Percentiles rank a stretch among this genome's conserved stretches.
Conservation (phyloP, 257 asterid species). For the Jaltomata sinuosa region DNA sequence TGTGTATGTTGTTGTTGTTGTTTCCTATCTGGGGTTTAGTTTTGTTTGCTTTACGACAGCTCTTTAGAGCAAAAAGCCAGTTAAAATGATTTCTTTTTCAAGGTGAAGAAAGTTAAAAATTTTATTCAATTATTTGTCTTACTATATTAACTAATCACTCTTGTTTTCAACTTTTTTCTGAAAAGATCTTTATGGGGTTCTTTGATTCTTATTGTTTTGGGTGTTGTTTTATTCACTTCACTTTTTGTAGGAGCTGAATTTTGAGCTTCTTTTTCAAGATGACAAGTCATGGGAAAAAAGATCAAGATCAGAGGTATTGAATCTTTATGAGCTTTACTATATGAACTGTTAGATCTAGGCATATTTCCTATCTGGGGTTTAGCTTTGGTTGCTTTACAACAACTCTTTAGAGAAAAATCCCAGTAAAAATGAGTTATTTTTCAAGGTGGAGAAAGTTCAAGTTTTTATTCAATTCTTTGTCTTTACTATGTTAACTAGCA, state of each 20-base stretch:
- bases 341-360: neutral
- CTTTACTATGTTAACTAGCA: neutral
- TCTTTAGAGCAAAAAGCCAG: neutral
- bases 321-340: neutral
- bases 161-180: neutral
- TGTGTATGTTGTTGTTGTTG: no score
- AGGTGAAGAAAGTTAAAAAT: neutral
- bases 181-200: neutral
- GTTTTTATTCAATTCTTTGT: neutral
- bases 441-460: neutral
- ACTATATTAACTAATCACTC: neutral
- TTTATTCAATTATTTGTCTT: neutral
- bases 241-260: slow-evolving; percentile 8
- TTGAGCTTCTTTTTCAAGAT: slow-evolving; percentile 20
- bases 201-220: neutral
- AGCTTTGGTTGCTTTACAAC: neutral
- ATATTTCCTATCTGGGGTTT: neutral
- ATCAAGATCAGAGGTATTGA: slow-evolving; percentile 56
- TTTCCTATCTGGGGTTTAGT: neutral
- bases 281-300: slow-evolving; percentile 37
- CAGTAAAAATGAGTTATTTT: neutral
- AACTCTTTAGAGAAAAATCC: neutral
- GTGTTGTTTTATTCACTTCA: neutral
- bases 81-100: neutral
- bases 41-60: neutral